Conservation (phyloP, 108 stramenopile genomes). For the Nannochloropsis gaditana region DNA sequence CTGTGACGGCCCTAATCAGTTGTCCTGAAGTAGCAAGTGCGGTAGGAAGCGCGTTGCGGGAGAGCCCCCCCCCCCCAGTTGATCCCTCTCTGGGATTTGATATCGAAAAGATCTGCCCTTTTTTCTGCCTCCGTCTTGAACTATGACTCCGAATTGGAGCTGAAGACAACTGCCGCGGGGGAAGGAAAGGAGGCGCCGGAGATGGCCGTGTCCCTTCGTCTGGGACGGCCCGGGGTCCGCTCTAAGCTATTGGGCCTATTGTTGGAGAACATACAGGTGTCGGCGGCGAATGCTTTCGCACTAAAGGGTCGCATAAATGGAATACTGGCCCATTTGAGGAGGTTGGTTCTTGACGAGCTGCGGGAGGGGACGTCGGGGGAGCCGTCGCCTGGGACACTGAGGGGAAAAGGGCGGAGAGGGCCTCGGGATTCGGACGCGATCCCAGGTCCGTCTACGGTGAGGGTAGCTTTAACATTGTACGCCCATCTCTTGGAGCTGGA, state of each 20-base stretch:
- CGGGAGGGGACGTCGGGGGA: background rate
- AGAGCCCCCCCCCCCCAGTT: background rate
- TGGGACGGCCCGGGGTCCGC: background rate
- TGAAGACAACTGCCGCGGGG: background rate
- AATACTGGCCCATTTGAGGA: background rate
- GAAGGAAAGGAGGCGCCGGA: background rate
- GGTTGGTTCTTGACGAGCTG: background rate
- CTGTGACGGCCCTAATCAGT: background rate
- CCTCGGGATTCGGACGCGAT: background rate
- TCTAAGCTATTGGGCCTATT: background rate
- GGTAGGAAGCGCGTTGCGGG: background rate
- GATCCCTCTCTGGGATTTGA: background rate
- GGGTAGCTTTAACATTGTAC: background rate
- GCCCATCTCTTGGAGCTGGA: background rate
- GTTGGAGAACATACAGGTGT: background rate
- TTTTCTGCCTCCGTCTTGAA: background rate
- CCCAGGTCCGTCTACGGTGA: background rate
- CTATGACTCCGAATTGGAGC: background rate
- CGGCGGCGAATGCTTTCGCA: background rate
- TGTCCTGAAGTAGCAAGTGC: background rate
- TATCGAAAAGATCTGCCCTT: background rate
- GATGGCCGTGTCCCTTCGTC: background rate
- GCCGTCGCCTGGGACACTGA: background rate
- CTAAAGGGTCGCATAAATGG: background rate
- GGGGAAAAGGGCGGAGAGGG: background rate